These are phyloP conservation scores for Argentina anserina DNA, from an alignment of 306 rosid species.

Conservation along the genomic window DNA sequence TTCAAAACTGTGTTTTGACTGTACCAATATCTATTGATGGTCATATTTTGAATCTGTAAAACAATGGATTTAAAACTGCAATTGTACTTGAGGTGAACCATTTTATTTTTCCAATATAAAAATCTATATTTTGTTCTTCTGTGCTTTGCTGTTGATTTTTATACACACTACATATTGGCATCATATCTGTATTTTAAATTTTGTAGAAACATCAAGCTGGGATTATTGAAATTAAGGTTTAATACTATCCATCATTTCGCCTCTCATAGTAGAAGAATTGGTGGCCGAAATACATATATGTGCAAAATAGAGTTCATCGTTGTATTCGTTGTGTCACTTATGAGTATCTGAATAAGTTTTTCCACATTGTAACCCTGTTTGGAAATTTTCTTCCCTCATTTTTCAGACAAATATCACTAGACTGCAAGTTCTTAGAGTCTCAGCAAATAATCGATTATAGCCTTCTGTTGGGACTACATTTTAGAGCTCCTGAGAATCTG, in stretches of 20 bases:
- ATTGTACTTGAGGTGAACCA: not conserved
- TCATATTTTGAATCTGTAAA: not conserved
- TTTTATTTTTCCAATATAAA: not conserved
- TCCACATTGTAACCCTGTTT: conserved; percentile 6
- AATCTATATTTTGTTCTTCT: not conserved
- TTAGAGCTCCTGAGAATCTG: conserved; percentile 89
- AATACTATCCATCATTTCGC: not conserved
- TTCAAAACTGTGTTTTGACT: not conserved
- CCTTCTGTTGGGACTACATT: conserved; percentile 88
- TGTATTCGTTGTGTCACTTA: not conserved
- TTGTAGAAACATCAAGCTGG: not conserved
- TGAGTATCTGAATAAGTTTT: not conserved
- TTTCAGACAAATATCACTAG: conserved; percentile 75
- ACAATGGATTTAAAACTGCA: not conserved
- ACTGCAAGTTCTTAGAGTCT: conserved; percentile 85
- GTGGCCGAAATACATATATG: conserved; percentile 3
- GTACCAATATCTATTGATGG: not conserved
- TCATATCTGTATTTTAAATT: not conserved
- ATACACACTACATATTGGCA: not conserved
- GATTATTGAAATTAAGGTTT: conserved; percentile 11
- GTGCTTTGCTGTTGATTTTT: not conserved
- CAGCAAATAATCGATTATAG: conserved; percentile 89
- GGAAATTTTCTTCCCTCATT: conserved; percentile 25
- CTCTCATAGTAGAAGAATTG: conserved; percentile 12
- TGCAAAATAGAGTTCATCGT: not conserved